These are phyloP conservation scores for Biscutella auriculata DNA, from an alignment of 441 rosid genomes.

Conservation along the genomic window DNA sequence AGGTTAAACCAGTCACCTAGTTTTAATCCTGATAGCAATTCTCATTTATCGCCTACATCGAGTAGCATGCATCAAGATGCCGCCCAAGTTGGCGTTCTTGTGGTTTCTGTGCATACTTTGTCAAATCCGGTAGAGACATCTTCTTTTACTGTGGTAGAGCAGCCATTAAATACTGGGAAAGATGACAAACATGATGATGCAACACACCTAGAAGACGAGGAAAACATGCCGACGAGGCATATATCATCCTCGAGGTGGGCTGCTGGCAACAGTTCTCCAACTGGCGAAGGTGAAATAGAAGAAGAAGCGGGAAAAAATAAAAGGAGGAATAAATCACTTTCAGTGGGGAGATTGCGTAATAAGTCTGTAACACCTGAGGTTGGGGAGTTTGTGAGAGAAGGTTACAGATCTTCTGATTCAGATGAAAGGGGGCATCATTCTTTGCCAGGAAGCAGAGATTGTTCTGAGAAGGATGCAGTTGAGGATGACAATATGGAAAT, in stretches of 20 bases:
- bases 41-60: slow-evolving; percentile 31
- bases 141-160: slow-evolving; percentile 34
- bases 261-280: slow-evolving; percentile 67
- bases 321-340: slow-evolving; percentile 50
- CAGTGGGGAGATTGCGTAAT: slow-evolving; percentile 21
- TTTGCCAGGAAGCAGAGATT: slow-evolving; percentile 50
- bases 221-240: slow-evolving; percentile 51
- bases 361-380: slow-evolving; percentile 57
- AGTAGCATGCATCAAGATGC: slow-evolving; percentile 24
- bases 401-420: slow-evolving; percentile 56
- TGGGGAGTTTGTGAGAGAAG: slow-evolving; percentile 45
- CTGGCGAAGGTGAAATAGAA: slow-evolving; percentile 78
- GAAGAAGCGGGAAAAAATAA: slow-evolving; percentile 50
- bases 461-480: slow-evolving; percentile 32
- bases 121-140: slow-evolving; percentile 29
- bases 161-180: slow-evolving; percentile 24
- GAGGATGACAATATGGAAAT: slow-evolving; percentile 67
- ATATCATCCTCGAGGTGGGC: slow-evolving; percentile 98
- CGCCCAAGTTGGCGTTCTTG: slow-evolving; percentile 26
- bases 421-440: slow-evolving; percentile 36
- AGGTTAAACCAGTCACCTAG: slow-evolving; percentile 32
- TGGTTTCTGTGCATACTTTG: slow-evolving; percentile 18
- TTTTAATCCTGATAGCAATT: slow-evolving; percentile 28
- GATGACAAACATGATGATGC: slow-evolving; percentile 22
- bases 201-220: slow-evolving; percentile 49